A percentile compares a stretch with the other conserved stretches of the same genome.
Conservation (phyloP, 2,329 filamentous ascomycete genomes). For the Stagonosporopsis tanaceti region DNA sequence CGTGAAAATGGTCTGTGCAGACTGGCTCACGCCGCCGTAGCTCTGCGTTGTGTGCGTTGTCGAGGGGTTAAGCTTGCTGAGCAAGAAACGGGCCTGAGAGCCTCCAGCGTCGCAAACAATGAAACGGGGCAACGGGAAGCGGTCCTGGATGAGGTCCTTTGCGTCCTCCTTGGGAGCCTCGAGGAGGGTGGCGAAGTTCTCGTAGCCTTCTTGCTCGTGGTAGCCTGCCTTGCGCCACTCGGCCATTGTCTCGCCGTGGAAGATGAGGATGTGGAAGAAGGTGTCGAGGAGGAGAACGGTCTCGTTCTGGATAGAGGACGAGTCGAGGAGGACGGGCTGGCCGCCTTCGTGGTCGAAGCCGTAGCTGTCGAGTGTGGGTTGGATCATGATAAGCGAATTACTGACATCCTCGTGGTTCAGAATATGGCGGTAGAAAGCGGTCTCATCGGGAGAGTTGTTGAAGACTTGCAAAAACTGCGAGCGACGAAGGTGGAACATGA, state of each 20-base stretch:
- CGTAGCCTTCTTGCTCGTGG: conserved; percentile 96
- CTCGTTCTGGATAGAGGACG: conserved; percentile 91
- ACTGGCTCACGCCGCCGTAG: conserved; percentile 88
- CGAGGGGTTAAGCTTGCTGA: conserved; percentile 96
- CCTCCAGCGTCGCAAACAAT: conserved; percentile 99
- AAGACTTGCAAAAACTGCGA: conserved; percentile 99
- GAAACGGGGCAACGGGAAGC: conserved; percentile 97
- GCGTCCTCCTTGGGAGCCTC: conserved; percentile 97
- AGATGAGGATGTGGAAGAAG: conserved; percentile 99
- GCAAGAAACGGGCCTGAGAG: conserved; percentile 93
- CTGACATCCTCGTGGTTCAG: conserved; percentile 96
- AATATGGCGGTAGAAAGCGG: conserved; percentile 97
- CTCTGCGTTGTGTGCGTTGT: conserved; percentile 94
- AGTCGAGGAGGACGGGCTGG: conserved; percentile 93
- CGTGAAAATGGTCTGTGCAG: conserved; percentile 97
- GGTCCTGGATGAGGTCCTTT: conserved; percentile 95
- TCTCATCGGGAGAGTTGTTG: conserved; percentile 99
- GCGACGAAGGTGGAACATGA: conserved; percentile 98
- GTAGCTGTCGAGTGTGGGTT: conserved; percentile 96
- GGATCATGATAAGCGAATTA: conserved; percentile 98
- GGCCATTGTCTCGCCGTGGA: conserved; percentile 97
- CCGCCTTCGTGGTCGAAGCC: conserved; percentile 95
- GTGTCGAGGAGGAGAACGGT: conserved; percentile 95
- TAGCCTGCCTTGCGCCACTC: conserved; percentile 99
- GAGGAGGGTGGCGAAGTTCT: conserved; percentile 88